Percentiles rank a stretch among this genome's conserved stretches.
phyloP scores from a whole-genome alignment of 495 filamentous ascomycete species.

The Chaetomium fimeti region DNA sequence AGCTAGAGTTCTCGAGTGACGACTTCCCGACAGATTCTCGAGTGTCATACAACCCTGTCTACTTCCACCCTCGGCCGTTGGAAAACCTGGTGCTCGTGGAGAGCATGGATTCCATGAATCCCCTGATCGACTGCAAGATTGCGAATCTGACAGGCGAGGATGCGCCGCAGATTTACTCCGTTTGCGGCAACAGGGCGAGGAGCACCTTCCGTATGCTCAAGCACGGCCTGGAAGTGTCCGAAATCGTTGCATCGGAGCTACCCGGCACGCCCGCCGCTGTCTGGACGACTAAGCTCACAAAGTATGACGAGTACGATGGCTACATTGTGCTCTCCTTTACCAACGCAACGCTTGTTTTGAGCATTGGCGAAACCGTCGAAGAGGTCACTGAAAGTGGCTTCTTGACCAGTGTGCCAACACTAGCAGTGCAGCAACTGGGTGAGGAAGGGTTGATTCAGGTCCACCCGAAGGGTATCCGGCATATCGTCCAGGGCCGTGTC shows the following conservation, averaged over 20 bases:
- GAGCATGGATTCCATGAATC: constrained; percentile 85
- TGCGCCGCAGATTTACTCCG: constrained; percentile 91
- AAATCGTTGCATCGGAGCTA: constrained; percentile 89
- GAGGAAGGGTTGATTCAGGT: constrained; percentile 92
- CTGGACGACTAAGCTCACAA: constrained; percentile 91
- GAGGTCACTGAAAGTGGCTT: constrained; percentile 93
- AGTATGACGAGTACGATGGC: constrained; percentile 78
- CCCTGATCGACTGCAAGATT: constrained; percentile 84
- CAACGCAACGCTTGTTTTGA: constrained; percentile 76
- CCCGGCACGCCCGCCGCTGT: constrained; percentile 82
- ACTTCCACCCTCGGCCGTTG: constrained; percentile 75
- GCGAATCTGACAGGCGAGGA: constrained; percentile 87
- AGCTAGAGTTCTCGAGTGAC: constrained; percentile 80
- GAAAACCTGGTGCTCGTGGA: constrained; percentile 84
- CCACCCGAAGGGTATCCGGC: constrained; percentile 89
- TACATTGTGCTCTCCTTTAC: constrained; percentile 69
- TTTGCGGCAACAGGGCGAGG: constrained; percentile 82
- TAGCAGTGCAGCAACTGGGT: constrained; percentile 91
- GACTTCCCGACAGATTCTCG: constrained; percentile 71
- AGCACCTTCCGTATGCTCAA: constrained; percentile 89
- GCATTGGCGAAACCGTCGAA: constrained; percentile 94
- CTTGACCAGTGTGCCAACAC: constrained; percentile 75
- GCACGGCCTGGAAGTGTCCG: constrained; percentile 87
- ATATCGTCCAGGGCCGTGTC: constrained; percentile 78
- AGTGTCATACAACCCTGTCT: constrained; percentile 67